Base-by-base conservation (phyloP, 768 basidiomycete species). In the Trametes gibbosa region DNA sequence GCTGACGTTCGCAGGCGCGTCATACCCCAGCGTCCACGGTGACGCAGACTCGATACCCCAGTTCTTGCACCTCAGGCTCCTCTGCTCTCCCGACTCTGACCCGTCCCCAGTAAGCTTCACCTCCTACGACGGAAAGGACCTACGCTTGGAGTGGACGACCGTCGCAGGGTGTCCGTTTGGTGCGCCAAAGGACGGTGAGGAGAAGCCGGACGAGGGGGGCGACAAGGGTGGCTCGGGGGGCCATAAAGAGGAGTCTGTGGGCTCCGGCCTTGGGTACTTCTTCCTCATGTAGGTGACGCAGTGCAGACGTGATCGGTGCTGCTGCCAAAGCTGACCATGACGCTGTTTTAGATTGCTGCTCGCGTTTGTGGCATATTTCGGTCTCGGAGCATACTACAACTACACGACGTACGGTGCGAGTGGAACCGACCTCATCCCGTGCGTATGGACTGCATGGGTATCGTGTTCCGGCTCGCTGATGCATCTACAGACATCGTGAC, bases 221-320 rank as follows among this genome's bases (percentile, higher is more conserved):
- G 29, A 79, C 63, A 73, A 39, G 37, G 37, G 37, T 39, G 37
- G 78, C 63, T 74, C 66, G 49, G 60, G 58, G 2, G 63, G 63
- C 19, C 21, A 24, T 2, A 45, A 58, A 45, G 61, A 68, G 21
- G 63, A 66, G 63, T 49, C 61, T 0, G 79, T 83, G 24, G 88
- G 86, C 3, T 90, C 86, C 71, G 90, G 87, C 23, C 75, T 95
- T n/a, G 88, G 90, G 3, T 93, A 89, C 81, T 94, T 95, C 77
- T 90, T 95, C 78, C 76, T 92, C 29, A 76, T 92, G 91, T 90
- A 71, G 71, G 90, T 71, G 13, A 34, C 50, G 1, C 6, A 23
- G n/a, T 35, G 27, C 13, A 16, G 40, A 19, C 16, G 1, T n/a
- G n/a, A n/a, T 29, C 13, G 14, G 24, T 27, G 19, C 14, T 32